A percentile compares a stretch with the other conserved stretches of the same genome.
Evolutionary conservation across 2,329 filamentous ascomycete genomes (phyloP).

Genomic region (Fusarium nurragi): DNA sequence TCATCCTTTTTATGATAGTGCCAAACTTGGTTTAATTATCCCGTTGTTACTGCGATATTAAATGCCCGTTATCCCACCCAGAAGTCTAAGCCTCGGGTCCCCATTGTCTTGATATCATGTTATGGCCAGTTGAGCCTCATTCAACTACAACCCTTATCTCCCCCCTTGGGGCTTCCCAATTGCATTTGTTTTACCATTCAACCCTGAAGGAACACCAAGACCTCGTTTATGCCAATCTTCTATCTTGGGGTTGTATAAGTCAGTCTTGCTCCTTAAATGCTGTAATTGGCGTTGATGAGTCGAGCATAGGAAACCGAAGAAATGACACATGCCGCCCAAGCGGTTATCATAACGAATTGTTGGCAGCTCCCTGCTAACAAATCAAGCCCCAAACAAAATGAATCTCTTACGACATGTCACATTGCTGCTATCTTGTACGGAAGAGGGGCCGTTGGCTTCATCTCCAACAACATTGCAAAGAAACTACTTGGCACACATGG

Average conservation of each 20-base stretch:
- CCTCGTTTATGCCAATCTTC: not conserved
- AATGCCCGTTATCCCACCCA: no score
- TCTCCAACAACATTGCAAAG: conserved; percentile 10
- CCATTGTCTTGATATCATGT: not conserved
- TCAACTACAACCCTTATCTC: not conserved
- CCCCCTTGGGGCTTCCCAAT: not conserved
- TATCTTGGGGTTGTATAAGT: not conserved
- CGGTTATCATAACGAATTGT: conserved; percentile 7
- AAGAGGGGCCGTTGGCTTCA: not conserved
- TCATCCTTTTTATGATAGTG: not conserved
- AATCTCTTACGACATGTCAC: not conserved
- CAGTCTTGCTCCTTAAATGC: no score
- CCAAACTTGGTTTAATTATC: no score
- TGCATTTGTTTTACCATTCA: not conserved
- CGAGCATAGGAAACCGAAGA: conserved; percentile 3
- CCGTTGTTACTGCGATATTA: no score
- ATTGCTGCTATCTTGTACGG: conserved; percentile 6
- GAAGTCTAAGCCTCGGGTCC: no score
- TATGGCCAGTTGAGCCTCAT: not conserved
- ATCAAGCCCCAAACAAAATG: not conserved
- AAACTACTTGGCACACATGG: not conserved
- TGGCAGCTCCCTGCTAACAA: not conserved
- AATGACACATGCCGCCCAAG: conserved; percentile 13
- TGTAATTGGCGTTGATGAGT: not conserved
- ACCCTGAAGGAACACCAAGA: not conserved